Evolutionary conservation across 2,329 filamentous ascomycete genomes (phyloP), one percentile per base, ranked within the genome.

Genomic region (Metarhizium robertsii): DNA sequence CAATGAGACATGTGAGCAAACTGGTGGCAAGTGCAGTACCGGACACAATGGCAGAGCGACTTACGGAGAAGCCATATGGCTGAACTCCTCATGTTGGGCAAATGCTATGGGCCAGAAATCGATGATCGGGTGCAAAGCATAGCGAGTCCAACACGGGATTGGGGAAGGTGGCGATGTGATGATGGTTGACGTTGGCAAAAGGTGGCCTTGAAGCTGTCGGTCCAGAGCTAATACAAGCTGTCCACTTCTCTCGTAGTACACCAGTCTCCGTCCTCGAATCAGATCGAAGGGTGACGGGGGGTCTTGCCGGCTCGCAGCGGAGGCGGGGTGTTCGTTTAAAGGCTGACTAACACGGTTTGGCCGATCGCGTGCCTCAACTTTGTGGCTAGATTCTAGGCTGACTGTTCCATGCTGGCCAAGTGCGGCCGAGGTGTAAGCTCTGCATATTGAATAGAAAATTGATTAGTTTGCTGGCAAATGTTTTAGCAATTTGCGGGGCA

Each of bases 51-150:
- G 38, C 50, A 59, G 46, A 52, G 50, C 18, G 13, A 66, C 73
- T 68, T 70, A 78, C 75, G 69, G 64, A 74, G 66, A 58, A 75
- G 60, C 67, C 71, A 75, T 52, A 73, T 55, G 55, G 71, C 62
- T 62, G 66, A 66, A 61, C 67, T 64, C 65, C 69, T 72, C 74
- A 76, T 76, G 54, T 50, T 71, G 61, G 67, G 66, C 66, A 68
- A 61, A 58, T 63, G 59, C 63, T 71, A 71, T 67, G 61, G 67
- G 65, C 65, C 65, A 61, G 60, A 61, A 45, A 48, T 57, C 18
- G 52, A 49, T 57, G 55, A 55, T 56, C 53, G 59, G 57, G 59
- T 59, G 52, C 58, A 59, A 59, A 58, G 67, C 68, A 70, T 70
- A 65, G 62, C 66, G 58, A 53, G 47, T 61, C 7, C 42, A 49